Conservation (phyloP, 2,329 filamentous ascomycete genomes). For the Ilyonectria mors-panacis region DNA sequence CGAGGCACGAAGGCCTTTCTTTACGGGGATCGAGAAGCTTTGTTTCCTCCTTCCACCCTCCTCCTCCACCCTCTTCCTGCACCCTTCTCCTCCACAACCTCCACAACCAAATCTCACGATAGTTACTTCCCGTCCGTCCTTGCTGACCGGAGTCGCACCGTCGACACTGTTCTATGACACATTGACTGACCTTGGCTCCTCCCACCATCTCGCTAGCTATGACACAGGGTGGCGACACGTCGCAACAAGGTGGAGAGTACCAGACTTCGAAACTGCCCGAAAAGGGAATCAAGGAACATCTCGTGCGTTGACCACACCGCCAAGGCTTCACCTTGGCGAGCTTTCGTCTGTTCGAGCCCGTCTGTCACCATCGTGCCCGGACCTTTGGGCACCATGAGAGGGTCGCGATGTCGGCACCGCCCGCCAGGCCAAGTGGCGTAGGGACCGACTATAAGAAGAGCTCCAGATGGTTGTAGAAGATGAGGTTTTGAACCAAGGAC, state of each 20-base stretch:
- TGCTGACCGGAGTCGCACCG: not conserved
- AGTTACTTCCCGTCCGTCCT: slow-evolving; percentile 23
- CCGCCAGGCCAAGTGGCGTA: not conserved
- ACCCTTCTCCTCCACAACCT: slow-evolving; percentile 17
- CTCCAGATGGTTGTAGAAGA: not conserved
- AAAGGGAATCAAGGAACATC: slow-evolving; percentile 44
- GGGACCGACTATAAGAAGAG: slow-evolving; percentile 23
- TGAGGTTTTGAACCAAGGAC: slow-evolving; percentile 11
- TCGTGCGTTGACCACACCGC: slow-evolving; percentile 44
- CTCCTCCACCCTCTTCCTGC: slow-evolving; percentile 10
- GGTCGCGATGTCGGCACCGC: slow-evolving; percentile 29
- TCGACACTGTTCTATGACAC: slow-evolving; percentile 37
- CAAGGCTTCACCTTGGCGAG: slow-evolving; percentile 21
- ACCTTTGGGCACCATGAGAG: slow-evolving; percentile 16
- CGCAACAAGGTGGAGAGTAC: slow-evolving; percentile 31
- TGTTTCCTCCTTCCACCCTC: slow-evolving; percentile 20
- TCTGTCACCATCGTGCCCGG: slow-evolving; percentile 26
- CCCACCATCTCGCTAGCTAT: slow-evolving; percentile 30
- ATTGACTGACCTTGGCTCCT: slow-evolving; percentile 29
- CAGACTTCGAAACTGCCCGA: slow-evolving; percentile 31
- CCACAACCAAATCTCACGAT: slow-evolving; percentile 44
- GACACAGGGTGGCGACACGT: slow-evolving; percentile 31
- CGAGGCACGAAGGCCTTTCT: slow-evolving; percentile 17
- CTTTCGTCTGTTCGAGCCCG: slow-evolving; percentile 13
- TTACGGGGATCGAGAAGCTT: slow-evolving; percentile 24